phyloP scores from a whole-genome alignment of 169 alveolate genomes.

The Amoebophrya sp. region DNA sequence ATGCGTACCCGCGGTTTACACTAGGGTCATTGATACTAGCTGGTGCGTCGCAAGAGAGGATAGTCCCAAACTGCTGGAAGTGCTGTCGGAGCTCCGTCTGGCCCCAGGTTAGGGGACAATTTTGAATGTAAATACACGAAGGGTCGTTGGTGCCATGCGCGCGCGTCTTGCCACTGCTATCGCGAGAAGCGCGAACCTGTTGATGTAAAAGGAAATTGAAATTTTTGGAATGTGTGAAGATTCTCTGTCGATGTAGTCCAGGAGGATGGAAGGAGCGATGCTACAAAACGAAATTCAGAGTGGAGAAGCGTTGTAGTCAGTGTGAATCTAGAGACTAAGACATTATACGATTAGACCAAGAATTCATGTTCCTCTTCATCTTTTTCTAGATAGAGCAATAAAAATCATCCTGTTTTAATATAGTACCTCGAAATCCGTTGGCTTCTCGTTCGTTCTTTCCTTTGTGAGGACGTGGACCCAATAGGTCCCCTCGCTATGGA shows the following conservation, averaged over 20 bases:
- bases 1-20: conserved; percentile 13
- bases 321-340: too few species aligned
- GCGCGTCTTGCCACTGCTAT: background rate
- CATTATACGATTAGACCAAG: too few species aligned
- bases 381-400: too few species aligned
- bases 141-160: background rate
- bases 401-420: too few species aligned
- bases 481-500: background rate
- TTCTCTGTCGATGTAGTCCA: too few species aligned
- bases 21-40: background rate
- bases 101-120: background rate
- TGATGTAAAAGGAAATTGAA: too few species aligned
- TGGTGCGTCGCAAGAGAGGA: background rate
- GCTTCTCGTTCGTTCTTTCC: background rate
- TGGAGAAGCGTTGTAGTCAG: too few species aligned
- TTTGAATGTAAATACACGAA: background rate
- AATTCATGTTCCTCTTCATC: too few species aligned
- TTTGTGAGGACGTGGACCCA: conserved; percentile 18
- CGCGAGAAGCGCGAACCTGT: conserved; percentile 16
- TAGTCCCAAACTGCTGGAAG: conserved; percentile 5
- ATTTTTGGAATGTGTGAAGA: too few species aligned
- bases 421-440: conserved; percentile 20
- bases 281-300: too few species aligned
- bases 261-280: too few species aligned
- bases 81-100: background rate